Conservation (phyloP, 2,329 filamentous ascomycete genomes). For the Talaromyces sp. region DNA sequence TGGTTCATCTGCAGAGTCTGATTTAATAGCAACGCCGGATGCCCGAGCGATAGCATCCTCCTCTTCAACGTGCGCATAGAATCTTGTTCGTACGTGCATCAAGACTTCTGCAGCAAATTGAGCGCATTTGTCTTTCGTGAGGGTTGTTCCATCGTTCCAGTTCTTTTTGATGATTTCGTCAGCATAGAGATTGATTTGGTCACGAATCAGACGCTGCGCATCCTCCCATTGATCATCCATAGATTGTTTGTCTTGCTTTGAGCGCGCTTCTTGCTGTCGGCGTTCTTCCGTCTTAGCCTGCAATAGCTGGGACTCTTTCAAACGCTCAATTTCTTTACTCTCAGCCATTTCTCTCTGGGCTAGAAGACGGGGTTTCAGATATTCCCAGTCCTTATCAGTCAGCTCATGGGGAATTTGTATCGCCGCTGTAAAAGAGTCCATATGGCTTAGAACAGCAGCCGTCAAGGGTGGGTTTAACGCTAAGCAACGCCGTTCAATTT, state of each 20-base stretch:
- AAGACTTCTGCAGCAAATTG: slow-evolving; percentile 71
- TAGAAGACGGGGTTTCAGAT: slow-evolving; percentile 64
- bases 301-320: slow-evolving; percentile 45
- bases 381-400: slow-evolving; percentile 66
- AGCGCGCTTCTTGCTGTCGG: slow-evolving; percentile 47
- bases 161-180: slow-evolving; percentile 64
- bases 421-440: slow-evolving; percentile 71
- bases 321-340: slow-evolving; percentile 49
- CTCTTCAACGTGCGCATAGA: slow-evolving; percentile 59
- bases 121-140: slow-evolving; percentile 61
- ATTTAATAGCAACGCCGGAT: slow-evolving; percentile 44
- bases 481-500: slow-evolving; percentile 69
- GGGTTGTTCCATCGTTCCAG: slow-evolving; percentile 62
- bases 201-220: slow-evolving; percentile 63
- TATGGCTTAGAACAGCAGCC: slow-evolving; percentile 61
- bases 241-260: slow-evolving; percentile 55
- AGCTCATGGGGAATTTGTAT: slow-evolving; percentile 66
- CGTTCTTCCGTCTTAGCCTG: slow-evolving; percentile 48
- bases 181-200: slow-evolving; percentile 62
- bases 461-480: slow-evolving; percentile 64
- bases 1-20: slow-evolving; percentile 53
- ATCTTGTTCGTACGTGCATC: slow-evolving; percentile 63
- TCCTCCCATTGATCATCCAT: slow-evolving; percentile 69
- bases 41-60: slow-evolving; percentile 49
- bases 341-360: slow-evolving; percentile 65